Conservation (phyloP, 441 rosid species). For the Hura crepitans region DNA sequence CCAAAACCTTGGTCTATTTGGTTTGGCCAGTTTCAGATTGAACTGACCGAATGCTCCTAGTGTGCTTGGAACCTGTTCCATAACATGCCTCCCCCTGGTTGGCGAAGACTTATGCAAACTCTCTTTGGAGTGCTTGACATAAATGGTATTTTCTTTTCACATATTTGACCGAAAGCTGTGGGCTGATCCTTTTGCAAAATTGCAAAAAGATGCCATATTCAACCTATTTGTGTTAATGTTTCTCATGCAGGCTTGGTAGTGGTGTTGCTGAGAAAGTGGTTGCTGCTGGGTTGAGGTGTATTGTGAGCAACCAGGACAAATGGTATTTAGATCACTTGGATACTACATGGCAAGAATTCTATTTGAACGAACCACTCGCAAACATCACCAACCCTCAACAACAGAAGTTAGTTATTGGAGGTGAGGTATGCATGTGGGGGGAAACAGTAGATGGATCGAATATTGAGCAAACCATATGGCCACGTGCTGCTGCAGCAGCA, state of each 20-base stretch:
- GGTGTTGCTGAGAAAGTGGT: constrained; percentile 58
- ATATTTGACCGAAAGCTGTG: neutral
- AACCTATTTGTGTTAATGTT: constrained; percentile 6
- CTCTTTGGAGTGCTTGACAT: neutral
- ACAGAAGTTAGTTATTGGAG: constrained; percentile 63
- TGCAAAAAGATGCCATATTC: neutral
- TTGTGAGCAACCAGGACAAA: constrained; percentile 72
- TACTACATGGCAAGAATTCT: constrained; percentile 53
- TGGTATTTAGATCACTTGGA: constrained; percentile 73
- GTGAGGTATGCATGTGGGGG: constrained; percentile 87
- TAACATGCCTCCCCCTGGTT: neutral
- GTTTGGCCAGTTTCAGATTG: no score
- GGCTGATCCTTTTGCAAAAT: neutral
- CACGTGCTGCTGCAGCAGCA: constrained; percentile 78
- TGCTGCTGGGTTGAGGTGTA: constrained; percentile 57
- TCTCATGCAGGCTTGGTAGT: constrained; percentile 50
- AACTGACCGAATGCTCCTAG: no score
- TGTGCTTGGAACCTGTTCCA: neutral
- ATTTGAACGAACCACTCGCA: constrained; percentile 52
- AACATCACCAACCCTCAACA: constrained; percentile 38
- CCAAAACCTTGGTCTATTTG: no score
- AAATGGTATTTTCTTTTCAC: neutral
- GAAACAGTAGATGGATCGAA: constrained; percentile 61
- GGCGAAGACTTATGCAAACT: neutral
- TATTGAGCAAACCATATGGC: constrained; percentile 74